Evolutionary conservation across 225 moss, liverwort and hornwort genomes (phyloP).

Genomic region (Antitrichia curtipendula): DNA sequence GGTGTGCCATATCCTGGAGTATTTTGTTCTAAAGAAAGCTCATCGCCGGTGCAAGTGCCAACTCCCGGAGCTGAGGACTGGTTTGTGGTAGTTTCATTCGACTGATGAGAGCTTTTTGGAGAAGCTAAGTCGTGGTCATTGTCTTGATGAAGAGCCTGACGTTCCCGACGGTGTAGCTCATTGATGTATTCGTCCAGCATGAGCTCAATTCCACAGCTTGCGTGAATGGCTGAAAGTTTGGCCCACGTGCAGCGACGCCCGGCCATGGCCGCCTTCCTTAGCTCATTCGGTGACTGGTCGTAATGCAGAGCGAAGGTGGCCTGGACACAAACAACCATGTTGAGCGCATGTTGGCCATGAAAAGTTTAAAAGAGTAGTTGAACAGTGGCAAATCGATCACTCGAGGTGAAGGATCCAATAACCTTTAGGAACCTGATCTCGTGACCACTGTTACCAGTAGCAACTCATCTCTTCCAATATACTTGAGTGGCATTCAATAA

Average conservation of each 20-base stretch:
- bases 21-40: not conserved
- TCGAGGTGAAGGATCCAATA: not conserved
- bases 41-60: not conserved
- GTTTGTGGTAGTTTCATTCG: not conserved
- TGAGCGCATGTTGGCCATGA: not conserved
- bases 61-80: not conserved
- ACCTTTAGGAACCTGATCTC: not conserved
- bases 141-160: slow-evolving; percentile 5
- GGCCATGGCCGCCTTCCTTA: slow-evolving; percentile 72
- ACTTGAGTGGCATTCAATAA: not conserved
- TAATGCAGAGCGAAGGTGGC: slow-evolving; percentile 6
- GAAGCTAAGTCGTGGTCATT: not conserved
- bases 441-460: not conserved
- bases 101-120: not conserved
- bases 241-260: slow-evolving; percentile 88
- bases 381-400: not conserved
- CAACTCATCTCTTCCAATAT: not conserved
- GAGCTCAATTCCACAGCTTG: slow-evolving; percentile 80
- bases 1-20: not conserved
- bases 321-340: not conserved
- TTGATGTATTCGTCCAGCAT: slow-evolving; percentile 78
- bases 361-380: not conserved
- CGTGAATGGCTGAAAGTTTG: slow-evolving; percentile 74
- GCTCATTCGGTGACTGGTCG: slow-evolving; percentile 22
- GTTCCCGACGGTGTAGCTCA: slow-evolving; percentile 47